These are phyloP conservation scores for Hortiboletus flavorubellus DNA, from an alignment of 768 basidiomycete genomes.

Conservation along the genomic window DNA sequence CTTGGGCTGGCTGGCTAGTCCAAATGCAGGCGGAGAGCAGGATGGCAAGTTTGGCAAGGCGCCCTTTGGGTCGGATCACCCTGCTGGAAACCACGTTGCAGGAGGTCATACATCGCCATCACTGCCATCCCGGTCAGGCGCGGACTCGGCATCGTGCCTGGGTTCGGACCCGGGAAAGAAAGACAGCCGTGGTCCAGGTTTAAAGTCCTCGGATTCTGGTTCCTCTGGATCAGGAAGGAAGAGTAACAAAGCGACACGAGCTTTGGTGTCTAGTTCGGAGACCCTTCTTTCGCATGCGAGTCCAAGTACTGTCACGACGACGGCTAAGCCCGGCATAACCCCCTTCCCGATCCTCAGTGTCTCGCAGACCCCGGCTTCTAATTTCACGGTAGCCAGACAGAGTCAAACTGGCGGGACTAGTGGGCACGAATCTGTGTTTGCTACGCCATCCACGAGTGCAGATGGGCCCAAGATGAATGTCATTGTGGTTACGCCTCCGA, in stretches of 20 bases:
- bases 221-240: background rate
- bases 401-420: background rate
- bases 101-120: background rate
- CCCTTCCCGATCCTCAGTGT: constrained; percentile 24
- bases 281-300: background rate
- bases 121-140: background rate
- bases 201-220: background rate
- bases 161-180: constrained; percentile 4
- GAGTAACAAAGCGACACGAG: background rate
- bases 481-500: constrained; percentile 4
- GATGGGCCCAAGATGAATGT: constrained; percentile 9
- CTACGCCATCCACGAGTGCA: background rate
- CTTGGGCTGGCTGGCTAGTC: constrained; percentile 17
- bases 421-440: background rate
- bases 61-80: constrained; percentile 3
- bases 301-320: background rate
- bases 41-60: constrained; percentile 2
- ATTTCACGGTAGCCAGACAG: background rate
- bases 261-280: background rate
- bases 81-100: background rate
- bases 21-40: background rate
- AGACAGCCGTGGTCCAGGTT: background rate
- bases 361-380: background rate
- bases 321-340: background rate
- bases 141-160: background rate